Evolutionary conservation across 257 asterid species (phyloP).

Genomic region (Solanum etuberosum): DNA sequence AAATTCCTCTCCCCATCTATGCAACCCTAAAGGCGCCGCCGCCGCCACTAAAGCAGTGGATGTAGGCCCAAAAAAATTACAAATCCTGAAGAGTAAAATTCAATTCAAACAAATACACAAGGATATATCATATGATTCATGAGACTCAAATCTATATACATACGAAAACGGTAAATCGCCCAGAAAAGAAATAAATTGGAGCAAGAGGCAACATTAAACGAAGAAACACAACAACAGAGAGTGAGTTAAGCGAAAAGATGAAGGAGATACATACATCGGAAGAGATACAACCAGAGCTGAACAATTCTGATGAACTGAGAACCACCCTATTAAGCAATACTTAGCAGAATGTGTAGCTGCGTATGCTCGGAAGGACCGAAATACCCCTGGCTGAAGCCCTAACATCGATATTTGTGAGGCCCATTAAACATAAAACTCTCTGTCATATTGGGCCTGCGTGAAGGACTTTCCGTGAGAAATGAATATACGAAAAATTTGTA

Average conservation of each 20-base stretch:
- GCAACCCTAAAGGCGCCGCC: background rate
- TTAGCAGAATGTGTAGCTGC: background rate
- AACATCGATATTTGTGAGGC: background rate
- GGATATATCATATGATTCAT: too few species aligned
- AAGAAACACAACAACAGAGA: background rate
- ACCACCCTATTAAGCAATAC: background rate
- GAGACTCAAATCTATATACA: background rate
- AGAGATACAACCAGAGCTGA: background rate
- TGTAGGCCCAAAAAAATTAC: background rate
- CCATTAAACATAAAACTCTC: background rate
- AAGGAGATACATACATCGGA: background rate
- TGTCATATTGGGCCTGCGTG: background rate
- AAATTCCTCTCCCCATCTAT: background rate
- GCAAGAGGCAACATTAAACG: background rate
- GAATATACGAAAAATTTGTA: background rate
- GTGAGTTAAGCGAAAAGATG: background rate
- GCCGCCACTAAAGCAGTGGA: background rate
- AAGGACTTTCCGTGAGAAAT: background rate
- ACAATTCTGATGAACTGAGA: background rate
- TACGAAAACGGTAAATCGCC: background rate
- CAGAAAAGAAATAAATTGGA: too few species aligned
- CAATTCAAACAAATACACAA: background rate
- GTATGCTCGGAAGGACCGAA: background rate
- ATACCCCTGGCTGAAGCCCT: background rate
- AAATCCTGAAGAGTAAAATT: background rate